A percentile compares a stretch with the other conserved stretches of the same genome.
phyloP scores from a whole-genome alignment of 2,329 filamentous ascomycete species.

The Pseudodiploospora longispora region DNA sequence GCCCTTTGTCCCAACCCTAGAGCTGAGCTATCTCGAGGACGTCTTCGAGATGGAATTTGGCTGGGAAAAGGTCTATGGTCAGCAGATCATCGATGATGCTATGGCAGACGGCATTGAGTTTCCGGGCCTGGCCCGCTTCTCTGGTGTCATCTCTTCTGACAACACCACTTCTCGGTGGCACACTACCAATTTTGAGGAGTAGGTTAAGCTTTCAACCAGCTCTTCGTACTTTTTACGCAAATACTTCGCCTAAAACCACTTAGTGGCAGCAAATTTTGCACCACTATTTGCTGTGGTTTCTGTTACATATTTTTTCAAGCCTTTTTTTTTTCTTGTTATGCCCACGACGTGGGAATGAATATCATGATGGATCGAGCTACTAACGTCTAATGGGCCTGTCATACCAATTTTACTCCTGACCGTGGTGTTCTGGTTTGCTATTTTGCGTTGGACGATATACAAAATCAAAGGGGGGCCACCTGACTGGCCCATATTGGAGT shows the following conservation, averaged over 20 bases:
- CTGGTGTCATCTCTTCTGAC: slow-evolving; percentile 21
- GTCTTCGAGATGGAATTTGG: slow-evolving; percentile 28
- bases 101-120: slow-evolving; percentile 24
- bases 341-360: background rate
- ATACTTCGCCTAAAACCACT: too few species aligned
- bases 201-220: too few species aligned
- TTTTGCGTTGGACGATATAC: background rate
- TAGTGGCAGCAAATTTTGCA: too few species aligned
- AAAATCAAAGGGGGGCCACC: background rate
- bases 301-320: background rate
- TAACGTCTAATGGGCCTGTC: too few species aligned
- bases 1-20: slow-evolving; percentile 19
- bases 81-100: slow-evolving; percentile 23
- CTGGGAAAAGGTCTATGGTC: slow-evolving; percentile 28
- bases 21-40: slow-evolving; percentile 20
- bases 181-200: too few species aligned
- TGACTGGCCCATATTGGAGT: background rate
- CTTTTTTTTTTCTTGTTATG: background rate
- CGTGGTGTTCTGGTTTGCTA: too few species aligned
- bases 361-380: background rate
- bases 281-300: too few species aligned
- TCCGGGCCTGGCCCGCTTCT: slow-evolving; percentile 33
- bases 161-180: background rate
- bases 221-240: too few species aligned
- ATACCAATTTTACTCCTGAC: too few species aligned